Evolutionary conservation across 2,329 filamentous ascomycete species (phyloP), one percentile per base, ranked within the genome.

Genomic region (Corniculantispora saksenae): DNA sequence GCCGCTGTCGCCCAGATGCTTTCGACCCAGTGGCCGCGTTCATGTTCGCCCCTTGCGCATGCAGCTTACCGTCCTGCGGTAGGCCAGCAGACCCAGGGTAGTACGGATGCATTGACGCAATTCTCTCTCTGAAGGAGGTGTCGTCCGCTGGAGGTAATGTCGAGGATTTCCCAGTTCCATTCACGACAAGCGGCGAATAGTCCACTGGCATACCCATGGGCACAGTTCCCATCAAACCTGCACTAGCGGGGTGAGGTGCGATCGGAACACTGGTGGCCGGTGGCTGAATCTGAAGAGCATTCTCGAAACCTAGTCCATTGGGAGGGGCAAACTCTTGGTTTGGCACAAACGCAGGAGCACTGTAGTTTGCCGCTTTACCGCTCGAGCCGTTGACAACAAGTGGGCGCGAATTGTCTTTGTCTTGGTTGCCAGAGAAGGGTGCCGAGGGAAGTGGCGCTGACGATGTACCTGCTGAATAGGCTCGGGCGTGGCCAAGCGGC

Each of bases 351-450:
- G 61, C 21, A 7, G 61, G 27, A 17, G 61, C 45, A 45, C 53
- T 40, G 25, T 64, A 64, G 19, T 58, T 64, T 48, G 73, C 76
- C 7, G 77, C 75, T 66, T 76, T 79, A 53, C 80, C 69, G 7
- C 75, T 75, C 5, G 82, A 83, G 4, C 82, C 82, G 62, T 85
- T 84, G 3, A 86, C 85, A 12, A 87, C 81, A 2, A 86, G 72
- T 0, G 85, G 85, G 13, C 83, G 79, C 9, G 79, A 72, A 23
- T 70, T 67, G 45, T 72, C 72, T 40, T 72, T 79, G 62, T 69
- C 78, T 53, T 75, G 78, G 54, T 65, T 69, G 17, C 75, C 74
- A 1, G 78, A 66, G 54, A 81, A 80, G 1, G 80, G 74, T 0
- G 75, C 74, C 2, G 79, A 76, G 35, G 70, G 69, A n/a, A 80